A percentile compares a stretch with the other conserved stretches of the same genome.
phyloP scores from a whole-genome alignment of 305 asterid genomes.

The Fraxinus angustifolia region DNA sequence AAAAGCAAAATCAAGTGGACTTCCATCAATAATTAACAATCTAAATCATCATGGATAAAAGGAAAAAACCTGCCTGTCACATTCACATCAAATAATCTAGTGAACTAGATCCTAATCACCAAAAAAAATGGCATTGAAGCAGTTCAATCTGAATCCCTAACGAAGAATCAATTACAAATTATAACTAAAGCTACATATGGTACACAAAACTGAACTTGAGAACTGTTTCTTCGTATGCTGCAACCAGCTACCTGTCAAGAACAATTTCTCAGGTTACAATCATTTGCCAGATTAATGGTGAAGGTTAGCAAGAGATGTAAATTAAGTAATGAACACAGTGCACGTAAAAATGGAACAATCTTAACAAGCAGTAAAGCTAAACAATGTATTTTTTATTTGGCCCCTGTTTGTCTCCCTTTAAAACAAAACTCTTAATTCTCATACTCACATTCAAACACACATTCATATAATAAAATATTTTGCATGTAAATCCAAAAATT shows the following conservation, averaged over 20 bases:
- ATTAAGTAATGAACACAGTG: neutral
- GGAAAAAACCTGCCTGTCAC: conserved; percentile 7
- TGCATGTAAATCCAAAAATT: neutral
- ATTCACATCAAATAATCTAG: conserved; percentile 32
- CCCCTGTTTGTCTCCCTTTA: neutral
- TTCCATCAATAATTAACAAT: conserved; percentile 2
- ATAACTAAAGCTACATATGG: conserved; percentile 41
- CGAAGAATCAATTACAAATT: conserved; percentile 32
- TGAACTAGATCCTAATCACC: conserved; percentile 12
- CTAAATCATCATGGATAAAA: neutral
- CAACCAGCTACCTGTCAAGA: conserved; percentile 28
- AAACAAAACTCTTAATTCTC: neutral
- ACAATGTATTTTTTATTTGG: neutral
- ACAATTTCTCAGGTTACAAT: conserved; percentile 10
- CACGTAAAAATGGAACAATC: neutral
- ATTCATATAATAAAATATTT: neutral
- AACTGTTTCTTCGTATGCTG: conserved; percentile 24
- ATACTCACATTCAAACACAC: neutral
- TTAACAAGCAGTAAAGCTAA: neutral
- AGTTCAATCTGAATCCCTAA: conserved; percentile 13
- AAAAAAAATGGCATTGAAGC: neutral
- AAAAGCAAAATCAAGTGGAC: neutral
- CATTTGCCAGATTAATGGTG: neutral
- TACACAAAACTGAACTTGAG: conserved; percentile 41
- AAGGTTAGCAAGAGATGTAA: neutral